A percentile compares a stretch with the other conserved stretches of the same genome.
These are phyloP conservation scores for Fusarium sp. DNA, from an alignment of 2,329 filamentous ascomycete species.

Conservation along the genomic window DNA sequence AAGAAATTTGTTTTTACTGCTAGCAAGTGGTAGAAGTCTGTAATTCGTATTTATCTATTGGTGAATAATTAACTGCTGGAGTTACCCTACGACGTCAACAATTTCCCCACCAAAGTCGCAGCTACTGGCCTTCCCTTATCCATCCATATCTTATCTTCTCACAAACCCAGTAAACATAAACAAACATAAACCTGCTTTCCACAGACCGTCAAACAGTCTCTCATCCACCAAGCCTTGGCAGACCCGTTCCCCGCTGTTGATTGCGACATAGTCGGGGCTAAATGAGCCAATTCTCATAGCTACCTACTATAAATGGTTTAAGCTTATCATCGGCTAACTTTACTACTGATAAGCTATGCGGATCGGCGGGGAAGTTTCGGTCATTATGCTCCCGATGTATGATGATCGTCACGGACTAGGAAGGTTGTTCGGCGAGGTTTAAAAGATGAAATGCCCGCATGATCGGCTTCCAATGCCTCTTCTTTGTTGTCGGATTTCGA, in stretches of 20 bases:
- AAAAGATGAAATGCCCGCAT: not conserved
- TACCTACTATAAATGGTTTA: slow-evolving; percentile 31
- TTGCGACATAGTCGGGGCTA: slow-evolving; percentile 2
- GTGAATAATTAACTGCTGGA: accelerated
- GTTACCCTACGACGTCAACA: not conserved
- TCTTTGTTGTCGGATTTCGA: not conserved
- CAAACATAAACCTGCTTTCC: not conserved
- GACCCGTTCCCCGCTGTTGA: slow-evolving; percentile 12
- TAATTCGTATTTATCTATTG: accelerated
- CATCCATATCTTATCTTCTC: not conserved
- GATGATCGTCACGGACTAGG: not conserved
- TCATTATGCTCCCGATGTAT: not conserved
- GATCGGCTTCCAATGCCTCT: accelerated
- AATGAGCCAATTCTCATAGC: not conserved
- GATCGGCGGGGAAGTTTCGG: slow-evolving; percentile 13
- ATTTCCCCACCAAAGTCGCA: not conserved
- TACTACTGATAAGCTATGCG: slow-evolving; percentile 14
- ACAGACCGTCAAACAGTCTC: not conserved
- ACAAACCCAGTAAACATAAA: not conserved
- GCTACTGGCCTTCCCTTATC: not conserved
- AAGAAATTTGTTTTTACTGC: not conserved
- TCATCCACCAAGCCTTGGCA: slow-evolving; percentile 22
- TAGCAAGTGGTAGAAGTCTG: not conserved
- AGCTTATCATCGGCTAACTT: slow-evolving; percentile 19
- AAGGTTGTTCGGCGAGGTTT: not conserved